A percentile compares a stretch with the other conserved stretches of the same genome.
Conservation (phyloP, 2,329 filamentous ascomycete species). For the Pseudogymnoascus sp. region DNA sequence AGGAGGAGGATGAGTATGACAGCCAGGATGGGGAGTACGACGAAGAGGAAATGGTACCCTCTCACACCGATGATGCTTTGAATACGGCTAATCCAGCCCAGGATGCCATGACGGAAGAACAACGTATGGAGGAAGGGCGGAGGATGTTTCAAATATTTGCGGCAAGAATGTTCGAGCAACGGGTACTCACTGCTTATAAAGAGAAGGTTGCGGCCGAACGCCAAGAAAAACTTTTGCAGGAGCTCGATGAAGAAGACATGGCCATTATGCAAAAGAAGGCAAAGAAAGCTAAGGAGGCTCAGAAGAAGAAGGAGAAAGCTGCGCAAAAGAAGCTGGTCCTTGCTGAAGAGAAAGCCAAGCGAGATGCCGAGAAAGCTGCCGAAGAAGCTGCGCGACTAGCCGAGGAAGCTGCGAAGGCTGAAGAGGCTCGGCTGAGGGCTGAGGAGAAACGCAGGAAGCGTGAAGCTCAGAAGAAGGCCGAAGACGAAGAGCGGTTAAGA, state of each 20-base stretch:
- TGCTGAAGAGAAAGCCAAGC: constrained; percentile 83
- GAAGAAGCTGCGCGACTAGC: constrained; percentile 72
- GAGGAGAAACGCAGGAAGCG: constrained; percentile 90
- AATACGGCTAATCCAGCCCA: constrained; percentile 39
- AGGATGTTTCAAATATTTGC: constrained; percentile 99
- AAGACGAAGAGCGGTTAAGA: constrained; percentile 76
- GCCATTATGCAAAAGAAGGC: constrained; percentile 72
- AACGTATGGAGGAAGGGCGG: constrained; percentile 96
- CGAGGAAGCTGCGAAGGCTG: constrained; percentile 67
- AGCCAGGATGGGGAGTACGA: constrained; percentile 59
- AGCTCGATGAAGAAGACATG: constrained; percentile 76
- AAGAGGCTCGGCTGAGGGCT: constrained; percentile 71
- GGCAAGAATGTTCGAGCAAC: constrained; percentile 97
- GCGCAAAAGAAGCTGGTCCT: constrained; percentile 78
- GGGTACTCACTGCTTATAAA: constrained; percentile 92
- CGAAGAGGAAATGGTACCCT: constrained; percentile 63
- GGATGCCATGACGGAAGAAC: constrained; percentile 96
- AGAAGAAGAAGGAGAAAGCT: constrained; percentile 92
- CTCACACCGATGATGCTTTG: constrained; percentile 10
- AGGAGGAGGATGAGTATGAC: constrained; percentile 55
- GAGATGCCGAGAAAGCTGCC: constrained; percentile 80
- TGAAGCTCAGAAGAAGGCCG: constrained; percentile 81
- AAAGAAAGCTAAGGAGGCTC: constrained; percentile 88
- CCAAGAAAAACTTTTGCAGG: constrained; percentile 81
- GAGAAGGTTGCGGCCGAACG: constrained; percentile 94